Evolutionary conservation across 2,329 filamentous ascomycete species (phyloP).

Genomic region (Pseudopithomyces chartarum): DNA sequence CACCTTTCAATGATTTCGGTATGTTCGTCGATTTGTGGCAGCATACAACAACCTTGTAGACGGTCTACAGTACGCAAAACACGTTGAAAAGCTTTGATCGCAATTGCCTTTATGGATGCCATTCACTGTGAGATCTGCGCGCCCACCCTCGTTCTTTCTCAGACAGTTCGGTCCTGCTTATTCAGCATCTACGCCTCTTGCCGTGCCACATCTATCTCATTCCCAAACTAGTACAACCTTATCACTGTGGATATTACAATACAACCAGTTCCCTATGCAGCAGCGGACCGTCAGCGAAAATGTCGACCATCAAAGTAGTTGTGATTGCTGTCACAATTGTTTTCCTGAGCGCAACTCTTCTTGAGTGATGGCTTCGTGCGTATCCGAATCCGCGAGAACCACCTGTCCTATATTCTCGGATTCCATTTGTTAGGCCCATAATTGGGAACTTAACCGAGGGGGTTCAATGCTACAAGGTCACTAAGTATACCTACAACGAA

Average conservation of each 20-base stretch:
- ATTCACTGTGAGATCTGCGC: no score
- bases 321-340: neutral
- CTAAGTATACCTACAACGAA: constrained; percentile 24
- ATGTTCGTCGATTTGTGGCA: no score
- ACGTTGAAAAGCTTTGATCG: no score
- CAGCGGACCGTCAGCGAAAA: neutral
- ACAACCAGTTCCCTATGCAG: neutral
- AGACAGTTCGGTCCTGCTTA: no score
- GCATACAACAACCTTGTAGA: no score
- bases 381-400: constrained; percentile 48
- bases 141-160: no score
- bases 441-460: constrained; percentile 32
- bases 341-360: neutral
- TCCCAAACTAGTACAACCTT: no score
- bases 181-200: no score
- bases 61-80: no score
- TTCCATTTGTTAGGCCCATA: constrained; percentile 55
- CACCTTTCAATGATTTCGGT: no score
- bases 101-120: no score
- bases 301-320: neutral
- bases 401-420: constrained; percentile 45
- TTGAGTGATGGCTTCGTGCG: constrained; percentile 18
- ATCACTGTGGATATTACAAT: neutral
- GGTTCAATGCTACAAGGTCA: neutral
- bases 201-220: neutral